A percentile compares a stretch with the other conserved stretches of the same genome.
These are phyloP conservation scores for Trichosporon coremiiforme DNA, from an alignment of 1,284 basidiomycete genomes.

Conservation along the genomic window DNA sequence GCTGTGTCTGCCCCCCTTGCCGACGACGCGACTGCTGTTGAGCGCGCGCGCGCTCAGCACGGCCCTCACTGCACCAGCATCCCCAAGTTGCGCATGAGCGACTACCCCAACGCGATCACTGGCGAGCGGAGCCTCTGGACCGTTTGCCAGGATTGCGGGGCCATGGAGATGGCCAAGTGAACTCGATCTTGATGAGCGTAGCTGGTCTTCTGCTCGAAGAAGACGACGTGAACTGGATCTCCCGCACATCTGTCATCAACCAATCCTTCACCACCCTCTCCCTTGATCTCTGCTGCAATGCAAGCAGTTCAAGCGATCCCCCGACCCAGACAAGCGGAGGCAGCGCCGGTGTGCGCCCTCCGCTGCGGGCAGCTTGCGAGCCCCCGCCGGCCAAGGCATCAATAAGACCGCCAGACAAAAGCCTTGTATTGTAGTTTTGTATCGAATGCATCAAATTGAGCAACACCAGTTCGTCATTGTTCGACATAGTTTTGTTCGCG, in stretches of 20 bases:
- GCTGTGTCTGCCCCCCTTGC: conserved; percentile 33
- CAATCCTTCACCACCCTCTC: not conserved
- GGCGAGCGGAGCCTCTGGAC: conserved; percentile 53
- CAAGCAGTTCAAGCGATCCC: not conserved
- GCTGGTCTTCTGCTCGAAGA: conserved; percentile 2
- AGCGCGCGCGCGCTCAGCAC: conserved; percentile 47
- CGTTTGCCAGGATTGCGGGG: conserved; percentile 53
- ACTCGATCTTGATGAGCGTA: not conserved
- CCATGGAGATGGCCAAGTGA: conserved; percentile 38
- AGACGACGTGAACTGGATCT: too few relatives aligned
- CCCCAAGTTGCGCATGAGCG: conserved; percentile 50
- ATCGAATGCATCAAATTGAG: conserved; percentile 20
- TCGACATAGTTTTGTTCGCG: not conserved
- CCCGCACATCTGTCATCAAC: not conserved
- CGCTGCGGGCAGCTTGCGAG: conserved; percentile 17
- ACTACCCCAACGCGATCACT: conserved; percentile 47
- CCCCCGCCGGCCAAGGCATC: conserved; percentile 15
- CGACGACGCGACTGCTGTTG: conserved; percentile 39
- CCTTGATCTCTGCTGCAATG: not conserved
- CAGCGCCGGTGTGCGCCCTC: conserved; percentile 18
- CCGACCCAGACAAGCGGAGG: conserved; percentile 3
- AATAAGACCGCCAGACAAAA: not conserved
- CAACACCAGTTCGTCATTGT: not conserved
- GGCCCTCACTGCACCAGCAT: conserved; percentile 54
- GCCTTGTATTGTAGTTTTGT: conserved; percentile 17